A percentile compares a stretch with the other conserved stretches of the same genome.
phyloP scores from a whole-genome alignment of 179 eudicot genomes.

The Sideroxylon spinosum region DNA sequence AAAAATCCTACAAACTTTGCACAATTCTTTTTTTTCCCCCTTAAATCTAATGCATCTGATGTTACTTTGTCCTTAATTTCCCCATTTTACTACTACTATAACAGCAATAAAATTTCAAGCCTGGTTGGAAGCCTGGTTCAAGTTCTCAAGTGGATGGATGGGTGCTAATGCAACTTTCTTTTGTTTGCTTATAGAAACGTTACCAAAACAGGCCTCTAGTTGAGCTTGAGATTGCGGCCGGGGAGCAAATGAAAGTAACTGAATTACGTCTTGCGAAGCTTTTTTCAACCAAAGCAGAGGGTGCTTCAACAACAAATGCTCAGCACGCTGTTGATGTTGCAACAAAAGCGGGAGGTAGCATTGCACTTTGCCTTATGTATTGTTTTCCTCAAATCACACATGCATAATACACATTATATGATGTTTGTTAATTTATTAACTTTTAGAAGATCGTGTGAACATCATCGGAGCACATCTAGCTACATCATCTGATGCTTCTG shows the following conservation, averaged over 20 bases:
- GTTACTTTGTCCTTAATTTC: neutral
- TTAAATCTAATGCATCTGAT: neutral
- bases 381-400: neutral
- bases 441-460: constrained; percentile 81
- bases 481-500: constrained; percentile 35
- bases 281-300: constrained; percentile 38
- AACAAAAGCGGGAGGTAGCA: constrained; percentile 69
- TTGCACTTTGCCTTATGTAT: neutral
- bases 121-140: neutral
- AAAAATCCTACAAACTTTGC: too few species aligned
- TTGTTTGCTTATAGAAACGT: constrained; percentile 51
- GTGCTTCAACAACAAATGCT: constrained; percentile 24
- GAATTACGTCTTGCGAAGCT: constrained; percentile 81
- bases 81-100: neutral
- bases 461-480: constrained; percentile 66
- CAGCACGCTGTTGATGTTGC: constrained; percentile 29
- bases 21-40: too few species aligned
- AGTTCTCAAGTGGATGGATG: neutral
- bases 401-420: neutral
- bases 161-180: neutral
- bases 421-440: constrained; percentile 19
- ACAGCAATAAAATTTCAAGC: neutral
- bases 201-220: constrained; percentile 75
- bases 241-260: constrained; percentile 93
- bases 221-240: constrained; percentile 85